Base-by-base conservation (phyloP, 164 flowering plant species). In the Amborella trichopoda region DNA sequence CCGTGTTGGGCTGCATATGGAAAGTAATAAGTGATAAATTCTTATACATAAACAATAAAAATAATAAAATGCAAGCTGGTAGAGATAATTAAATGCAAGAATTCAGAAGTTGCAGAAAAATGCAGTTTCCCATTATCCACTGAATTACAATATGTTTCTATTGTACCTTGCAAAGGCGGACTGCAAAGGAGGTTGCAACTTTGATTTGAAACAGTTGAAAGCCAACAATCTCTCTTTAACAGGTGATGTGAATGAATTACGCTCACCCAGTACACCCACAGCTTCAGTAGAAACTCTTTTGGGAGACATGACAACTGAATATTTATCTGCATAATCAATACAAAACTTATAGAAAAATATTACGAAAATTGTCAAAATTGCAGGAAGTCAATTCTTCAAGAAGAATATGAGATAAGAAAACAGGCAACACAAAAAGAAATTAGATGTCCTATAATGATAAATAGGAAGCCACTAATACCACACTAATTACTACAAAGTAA, bases 91-190 rank as follows among this genome's bases (percentile, higher is more conserved):
- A 8, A 30, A 30, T 11, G 11, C 34, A 30, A 30, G 11, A 11
- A 8, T 6, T 11, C 34, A 30, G 11, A 30, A 30, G 34, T 6
- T 6, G 34, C 8, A 30, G 34, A 30, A 30, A 6, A 30, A 30
- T 30, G 34, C 34, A 30, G 11, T 6, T 30, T 30, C 11, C 8
- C 34, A 30, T 30, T 6, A 11, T 6, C 34, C 8, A 11, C 34
- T 30, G 11, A 8, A 6, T 8, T 11, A 8, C 8, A 11, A 30
- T 11, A 6, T 11, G 11, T 30, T 11, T 11, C 14, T 34, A 12
- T 19, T 20, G 2, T 67, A 93, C 99, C 93, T 93, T 30, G 99
- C 94, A 71, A 93, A 93, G 49, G 76, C 91, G 54, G 91, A 82
- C 62, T 82, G 91, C 52, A 76, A 52, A 33, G 77, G 72, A 24